Conservation (phyloP, 2,329 filamentous ascomycete species). For the Didymella pomorum region DNA sequence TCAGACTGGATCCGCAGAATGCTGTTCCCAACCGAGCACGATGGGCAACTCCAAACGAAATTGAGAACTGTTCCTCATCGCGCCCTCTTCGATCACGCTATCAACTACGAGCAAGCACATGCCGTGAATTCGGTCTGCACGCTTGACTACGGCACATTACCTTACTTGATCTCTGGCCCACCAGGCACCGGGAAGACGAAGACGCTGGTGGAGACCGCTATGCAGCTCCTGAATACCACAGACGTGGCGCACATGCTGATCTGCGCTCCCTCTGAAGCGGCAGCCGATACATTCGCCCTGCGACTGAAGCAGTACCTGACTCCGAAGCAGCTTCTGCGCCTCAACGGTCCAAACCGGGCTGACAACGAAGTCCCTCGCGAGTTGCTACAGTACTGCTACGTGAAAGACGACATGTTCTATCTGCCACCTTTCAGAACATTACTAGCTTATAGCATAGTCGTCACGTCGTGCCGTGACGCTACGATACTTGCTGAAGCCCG, state of each 20-base stretch:
- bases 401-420: constrained; percentile 53
- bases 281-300: constrained; percentile 55
- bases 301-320: constrained; percentile 50
- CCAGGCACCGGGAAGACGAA: constrained; percentile 64
- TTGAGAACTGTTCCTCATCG: constrained; percentile 49
- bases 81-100: constrained; percentile 49
- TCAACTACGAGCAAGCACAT: constrained; percentile 60
- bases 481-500: constrained; percentile 54
- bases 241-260: constrained; percentile 50
- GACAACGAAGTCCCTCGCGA: constrained; percentile 54
- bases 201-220: constrained; percentile 57
- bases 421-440: constrained; percentile 51
- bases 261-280: constrained; percentile 57
- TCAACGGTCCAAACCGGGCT: constrained; percentile 52
- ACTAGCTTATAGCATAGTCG: constrained; percentile 54
- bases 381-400: constrained; percentile 51
- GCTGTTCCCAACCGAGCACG: constrained; percentile 53
- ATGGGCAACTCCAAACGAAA: constrained; percentile 51
- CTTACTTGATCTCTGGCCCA: constrained; percentile 59
- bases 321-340: constrained; percentile 51
- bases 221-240: constrained; percentile 42
- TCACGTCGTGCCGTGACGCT: constrained; percentile 54
- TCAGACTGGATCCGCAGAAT: constrained; percentile 51
- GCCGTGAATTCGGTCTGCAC: constrained; percentile 54
- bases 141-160: constrained; percentile 55